phyloP scores from a whole-genome alignment of 208 protist genomes.

The Leishmania lainsoni region DNA sequence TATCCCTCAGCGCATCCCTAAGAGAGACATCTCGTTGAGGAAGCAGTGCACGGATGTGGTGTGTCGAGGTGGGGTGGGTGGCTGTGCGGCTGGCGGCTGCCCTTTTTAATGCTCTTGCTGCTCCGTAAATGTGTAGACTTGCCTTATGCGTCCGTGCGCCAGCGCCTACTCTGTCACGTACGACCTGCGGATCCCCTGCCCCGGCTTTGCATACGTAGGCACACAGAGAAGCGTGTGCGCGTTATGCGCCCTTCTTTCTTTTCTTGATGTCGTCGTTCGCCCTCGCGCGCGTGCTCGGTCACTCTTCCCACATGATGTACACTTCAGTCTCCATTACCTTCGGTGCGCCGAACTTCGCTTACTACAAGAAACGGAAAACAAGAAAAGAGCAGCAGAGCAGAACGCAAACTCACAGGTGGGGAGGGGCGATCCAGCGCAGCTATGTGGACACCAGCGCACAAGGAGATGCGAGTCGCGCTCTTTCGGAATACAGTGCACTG shows the following conservation, averaged over 20 bases:
- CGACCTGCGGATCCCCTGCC: too few relatives aligned
- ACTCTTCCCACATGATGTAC: neutral
- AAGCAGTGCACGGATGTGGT: neutral
- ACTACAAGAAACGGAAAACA: neutral
- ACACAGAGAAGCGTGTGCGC: neutral
- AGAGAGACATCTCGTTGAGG: neutral
- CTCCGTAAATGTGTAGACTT: neutral
- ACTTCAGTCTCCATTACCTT: neutral
- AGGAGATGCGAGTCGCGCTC: neutral
- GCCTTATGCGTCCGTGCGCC: neutral
- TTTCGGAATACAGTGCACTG: neutral
- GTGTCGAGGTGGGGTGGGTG: neutral
- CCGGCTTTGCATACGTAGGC: neutral
- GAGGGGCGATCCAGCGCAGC: too few relatives aligned
- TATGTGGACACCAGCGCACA: too few relatives aligned
- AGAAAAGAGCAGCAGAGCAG: neutral
- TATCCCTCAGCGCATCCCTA: neutral
- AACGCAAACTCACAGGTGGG: neutral
- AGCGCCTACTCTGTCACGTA: too few relatives aligned
- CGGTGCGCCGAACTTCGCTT: too few relatives aligned
- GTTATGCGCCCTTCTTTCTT: constrained; percentile 4
- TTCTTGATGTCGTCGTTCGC: neutral
- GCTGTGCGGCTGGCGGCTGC: neutral
- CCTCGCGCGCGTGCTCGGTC: neutral
- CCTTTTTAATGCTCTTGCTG: neutral